Base-by-base conservation (phyloP, 768 basidiomycete species). In the Tricholoma matsutake region DNA sequence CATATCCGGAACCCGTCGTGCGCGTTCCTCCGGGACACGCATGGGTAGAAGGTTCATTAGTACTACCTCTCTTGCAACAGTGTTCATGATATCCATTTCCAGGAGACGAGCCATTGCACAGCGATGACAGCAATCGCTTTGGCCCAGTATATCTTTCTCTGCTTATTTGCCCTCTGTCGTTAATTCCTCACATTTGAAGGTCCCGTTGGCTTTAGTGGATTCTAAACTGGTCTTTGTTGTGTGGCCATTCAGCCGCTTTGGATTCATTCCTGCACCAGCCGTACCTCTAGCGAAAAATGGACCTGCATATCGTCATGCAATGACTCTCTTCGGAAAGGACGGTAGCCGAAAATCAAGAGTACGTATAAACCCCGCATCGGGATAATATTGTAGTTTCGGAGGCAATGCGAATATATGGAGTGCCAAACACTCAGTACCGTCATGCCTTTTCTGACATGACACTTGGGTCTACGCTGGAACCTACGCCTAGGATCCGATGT, bases 41-140 rank as follows among this genome's bases (percentile, higher is more conserved):
- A 41, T 92, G 90, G 90, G 80, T 91, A 55, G 89, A 92, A 81
- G 89, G 87, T 85, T 56, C 55, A 76, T 57, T 31, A n/a, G 55
- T 34, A 45, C 14, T 29, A 22, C 53, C 31, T 31, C 34, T 39
- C 52, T 57, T 56, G 54, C 6, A 32, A 28, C 8, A 18, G 18
- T 7, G 8, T 7, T 29, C n/a, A 31, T 32, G 9, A 4, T 14
- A 31, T 52, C 16, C 20, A 9, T 47, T 39, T 34, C 18, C 56
- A 88, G 88, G 88, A 7, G 88, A 90, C 61, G 86, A 89, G 67
- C 78, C 81, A 4, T 87, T 86, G 65, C 79, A 83, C 59, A 88
- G 84, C 8, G 79, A 86, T 57, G 90, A 91, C 66, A 91, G 88
- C 74, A 91, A 90, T 69, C 71, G 75, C 1, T 89, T 88, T 70